Evolutionary conservation across 129 eudicot genomes (phyloP).

Genomic region (Dittrichia graveolens): DNA sequence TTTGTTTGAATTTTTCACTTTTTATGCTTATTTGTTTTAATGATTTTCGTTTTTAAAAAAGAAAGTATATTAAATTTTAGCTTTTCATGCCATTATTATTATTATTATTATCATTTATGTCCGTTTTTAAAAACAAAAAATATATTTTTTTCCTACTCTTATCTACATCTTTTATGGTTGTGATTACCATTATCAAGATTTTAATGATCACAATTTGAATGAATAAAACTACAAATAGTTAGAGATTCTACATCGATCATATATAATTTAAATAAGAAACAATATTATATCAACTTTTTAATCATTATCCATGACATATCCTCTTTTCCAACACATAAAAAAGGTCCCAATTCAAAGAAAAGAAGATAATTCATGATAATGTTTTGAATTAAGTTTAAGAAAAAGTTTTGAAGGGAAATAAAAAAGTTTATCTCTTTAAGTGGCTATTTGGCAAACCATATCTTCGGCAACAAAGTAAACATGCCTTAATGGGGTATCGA

Average conservation of each 20-base stretch:
- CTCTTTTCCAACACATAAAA: slow-evolving; percentile 1
- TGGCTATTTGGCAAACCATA: slow-evolving; percentile 35
- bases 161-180: no score
- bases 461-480: slow-evolving; percentile 18
- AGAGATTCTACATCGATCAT: not conserved
- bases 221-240: not conserved
- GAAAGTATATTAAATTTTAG: no score
- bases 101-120: no score
- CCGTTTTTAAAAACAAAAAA: no score
- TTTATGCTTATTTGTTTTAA: no score
- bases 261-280: not conserved
- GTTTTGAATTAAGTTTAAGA: slow-evolving; percentile 18
- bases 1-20: no score
- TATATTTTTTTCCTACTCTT: no score
- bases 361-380: slow-evolving; percentile 31
- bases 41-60: no score
- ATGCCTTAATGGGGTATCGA: slow-evolving; percentile 21
- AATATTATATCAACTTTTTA: not conserved
- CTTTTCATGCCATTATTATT: no score
- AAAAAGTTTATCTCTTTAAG: slow-evolving; percentile 33
- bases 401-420: slow-evolving; percentile 24
- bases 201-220: not conserved
- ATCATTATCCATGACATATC: slow-evolving; percentile 19
- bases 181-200: no score
- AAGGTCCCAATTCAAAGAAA: slow-evolving; percentile 21